These are phyloP conservation scores for Hysterium pulicare DNA, from an alignment of 2,329 filamentous ascomycete genomes.

Conservation along the genomic window DNA sequence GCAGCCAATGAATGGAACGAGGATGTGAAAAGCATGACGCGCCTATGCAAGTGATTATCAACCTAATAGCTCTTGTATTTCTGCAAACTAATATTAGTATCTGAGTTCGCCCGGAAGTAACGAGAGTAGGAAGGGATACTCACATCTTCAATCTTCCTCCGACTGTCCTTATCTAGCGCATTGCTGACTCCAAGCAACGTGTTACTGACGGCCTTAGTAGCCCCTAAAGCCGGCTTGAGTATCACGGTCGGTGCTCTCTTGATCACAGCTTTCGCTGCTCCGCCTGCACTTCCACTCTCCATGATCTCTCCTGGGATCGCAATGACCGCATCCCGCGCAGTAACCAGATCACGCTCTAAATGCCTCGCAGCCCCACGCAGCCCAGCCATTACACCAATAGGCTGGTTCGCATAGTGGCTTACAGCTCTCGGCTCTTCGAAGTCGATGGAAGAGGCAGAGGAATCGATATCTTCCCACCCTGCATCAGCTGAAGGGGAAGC, in stretches of 20 bases:
- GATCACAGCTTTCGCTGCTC: slow-evolving; percentile 73
- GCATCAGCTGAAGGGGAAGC: slow-evolving; percentile 13
- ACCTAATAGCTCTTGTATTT: slow-evolving; percentile 28
- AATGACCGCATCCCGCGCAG: slow-evolving; percentile 87
- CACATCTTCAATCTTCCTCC: slow-evolving; percentile 82
- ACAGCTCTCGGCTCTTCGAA: slow-evolving; percentile 74
- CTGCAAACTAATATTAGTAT: slow-evolving; percentile 11
- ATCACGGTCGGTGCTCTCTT: slow-evolving; percentile 89
- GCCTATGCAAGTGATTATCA: not conserved
- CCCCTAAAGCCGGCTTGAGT: slow-evolving; percentile 83
- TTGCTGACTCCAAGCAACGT: slow-evolving; percentile 91
- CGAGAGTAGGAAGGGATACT: slow-evolving; percentile 42
- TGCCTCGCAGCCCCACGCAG: slow-evolving; percentile 78
- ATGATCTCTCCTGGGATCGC: slow-evolving; percentile 89
- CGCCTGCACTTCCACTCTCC: slow-evolving; percentile 77
- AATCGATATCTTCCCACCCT: slow-evolving; percentile 53
- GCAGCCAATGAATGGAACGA: not conserved
- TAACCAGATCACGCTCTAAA: slow-evolving; percentile 79
- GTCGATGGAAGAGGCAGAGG: slow-evolving; percentile 50
- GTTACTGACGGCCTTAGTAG: slow-evolving; percentile 82
- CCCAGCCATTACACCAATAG: slow-evolving; percentile 82
- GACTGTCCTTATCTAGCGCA: slow-evolving; percentile 77
- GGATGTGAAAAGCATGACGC: not conserved
- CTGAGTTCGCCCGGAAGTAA: slow-evolving; percentile 9
- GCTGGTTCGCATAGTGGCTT: slow-evolving; percentile 91